Evolutionary conservation across 208 protist genomes (phyloP), one percentile per base, ranked within the genome.

Genomic region (Trypanosoma theileri): DNA sequence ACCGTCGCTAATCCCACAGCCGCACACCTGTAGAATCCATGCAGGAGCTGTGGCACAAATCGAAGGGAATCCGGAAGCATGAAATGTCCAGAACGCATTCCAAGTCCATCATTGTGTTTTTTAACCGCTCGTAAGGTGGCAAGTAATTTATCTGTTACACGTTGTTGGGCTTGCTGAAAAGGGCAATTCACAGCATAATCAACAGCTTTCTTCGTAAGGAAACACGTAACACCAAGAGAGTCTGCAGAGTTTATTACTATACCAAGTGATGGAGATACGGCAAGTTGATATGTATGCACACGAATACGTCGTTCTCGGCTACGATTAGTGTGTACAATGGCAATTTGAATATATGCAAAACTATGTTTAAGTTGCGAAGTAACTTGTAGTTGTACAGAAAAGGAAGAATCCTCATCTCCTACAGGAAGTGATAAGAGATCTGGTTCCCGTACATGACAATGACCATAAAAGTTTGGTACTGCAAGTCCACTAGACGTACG

Each of bases 381-480:
- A 21, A 93, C 40, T 62, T 89, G 83, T 51, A 96, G 77, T 71
- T 96, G 82, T 19, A 90, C 81, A 26, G 84, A 77, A 71, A 92
- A 96, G 12, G 90, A 84, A 12, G 98, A 94, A 75, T 98, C 96
- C 45, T 76, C 75, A 64, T 96, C 84, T 31, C 91, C 81, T 42
- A 98, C 89, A 26, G 98, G 96, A 58, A 99, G 76, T 10, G 96
- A 78, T 4, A 99, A 83, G n/a, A 99, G 80, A 66, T 99, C 97
- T 0, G 91, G 85, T 56, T 89, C 83, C 1, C 96, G 85, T 40
- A 99, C 83, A 82, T 98, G 98, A 70, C 98, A 99, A 84, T 99
- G 96, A 4, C 98, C 98, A 68, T 97, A 97, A 59, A 95, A 95
- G 68, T 95, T 92, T 14, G 76, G 75, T 69, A 96, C 81, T 9